A percentile compares a stretch with the other conserved stretches of the same genome.
Conservation (phyloP, 495 filamentous ascomycete genomes). For the Penicillium fimorum region DNA sequence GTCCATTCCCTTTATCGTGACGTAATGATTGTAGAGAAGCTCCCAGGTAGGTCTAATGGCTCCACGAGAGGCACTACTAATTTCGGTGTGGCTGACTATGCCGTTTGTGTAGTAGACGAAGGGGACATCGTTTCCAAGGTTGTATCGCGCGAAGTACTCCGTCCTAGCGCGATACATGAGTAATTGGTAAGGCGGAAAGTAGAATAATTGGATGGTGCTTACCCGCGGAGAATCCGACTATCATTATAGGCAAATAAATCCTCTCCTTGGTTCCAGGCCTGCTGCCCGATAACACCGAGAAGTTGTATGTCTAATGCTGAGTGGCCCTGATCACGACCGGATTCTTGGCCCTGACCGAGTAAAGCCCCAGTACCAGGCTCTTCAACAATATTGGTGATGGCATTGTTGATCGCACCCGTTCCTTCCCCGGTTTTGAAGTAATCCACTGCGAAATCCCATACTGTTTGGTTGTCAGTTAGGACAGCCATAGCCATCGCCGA, state of each 20-base stretch:
- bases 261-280: slow-evolving; percentile 3
- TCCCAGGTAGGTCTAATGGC: background rate
- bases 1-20: background rate
- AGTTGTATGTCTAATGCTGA: slow-evolving; percentile 1
- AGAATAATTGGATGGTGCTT: background rate
- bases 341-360: slow-evolving; percentile 34
- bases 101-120: background rate
- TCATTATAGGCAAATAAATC: slow-evolving; percentile 2
- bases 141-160: slow-evolving; percentile 58
- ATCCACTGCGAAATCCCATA: slow-evolving; percentile 25
- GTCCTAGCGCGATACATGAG: slow-evolving; percentile 42
- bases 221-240: slow-evolving; percentile 2
- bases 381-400: slow-evolving; percentile 25
- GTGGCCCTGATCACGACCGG: slow-evolving; percentile 39
- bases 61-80: background rate
- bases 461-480: slow-evolving; percentile 35
- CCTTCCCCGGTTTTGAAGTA: slow-evolving; percentile 36
- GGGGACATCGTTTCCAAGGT: slow-evolving; percentile 43
- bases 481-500: slow-evolving; percentile 34
- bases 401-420: slow-evolving; percentile 32
- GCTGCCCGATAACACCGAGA: slow-evolving; percentile 1
- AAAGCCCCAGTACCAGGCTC: slow-evolving; percentile 13
- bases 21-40: background rate
- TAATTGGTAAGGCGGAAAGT: background rate
- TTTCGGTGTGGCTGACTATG: background rate